Conservation (phyloP, 1,284 basidiomycete species). For the Cryptococcus sp. region DNA sequence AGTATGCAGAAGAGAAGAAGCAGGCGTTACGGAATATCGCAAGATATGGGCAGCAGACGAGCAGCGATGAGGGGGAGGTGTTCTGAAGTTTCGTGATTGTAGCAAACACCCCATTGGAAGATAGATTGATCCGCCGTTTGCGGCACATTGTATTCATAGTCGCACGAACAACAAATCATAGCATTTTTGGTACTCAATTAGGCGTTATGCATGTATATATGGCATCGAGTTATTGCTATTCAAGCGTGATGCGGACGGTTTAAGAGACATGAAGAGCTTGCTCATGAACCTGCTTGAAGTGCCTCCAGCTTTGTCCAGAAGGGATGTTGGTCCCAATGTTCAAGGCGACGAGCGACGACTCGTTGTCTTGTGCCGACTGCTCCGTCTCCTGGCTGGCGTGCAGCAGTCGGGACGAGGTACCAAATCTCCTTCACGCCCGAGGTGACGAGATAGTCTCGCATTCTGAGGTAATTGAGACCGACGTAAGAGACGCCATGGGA, state of each 20-base stretch:
- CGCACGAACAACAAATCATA: too few relatives aligned
- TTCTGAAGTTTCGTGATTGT: slow-evolving; percentile 4
- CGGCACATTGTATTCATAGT: too few relatives aligned
- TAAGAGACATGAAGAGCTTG: too few relatives aligned
- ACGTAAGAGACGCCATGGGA: slow-evolving; percentile 89
- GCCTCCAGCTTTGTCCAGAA: slow-evolving; percentile 34
- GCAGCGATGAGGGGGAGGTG: slow-evolving; percentile 27
- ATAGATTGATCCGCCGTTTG: too few relatives aligned
- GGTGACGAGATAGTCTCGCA: slow-evolving; percentile 68
- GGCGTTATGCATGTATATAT: too few relatives aligned
- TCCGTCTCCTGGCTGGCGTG: slow-evolving; percentile 54
- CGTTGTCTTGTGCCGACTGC: slow-evolving; percentile 45
- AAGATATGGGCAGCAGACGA: slow-evolving; percentile 23
- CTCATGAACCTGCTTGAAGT: neutral
- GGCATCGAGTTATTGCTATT: too few relatives aligned
- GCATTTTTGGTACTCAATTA: too few relatives aligned
- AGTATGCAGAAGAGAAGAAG: slow-evolving; percentile 38
- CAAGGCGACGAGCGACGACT: slow-evolving; percentile 28
- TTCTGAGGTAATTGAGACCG: slow-evolving; percentile 76
- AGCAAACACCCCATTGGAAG: too few relatives aligned
- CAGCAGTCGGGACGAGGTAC: slow-evolving; percentile 56
- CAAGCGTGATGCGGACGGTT: too few relatives aligned
- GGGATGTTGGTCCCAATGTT: slow-evolving; percentile 27
- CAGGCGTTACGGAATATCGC: slow-evolving; percentile 50
- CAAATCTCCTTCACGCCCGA: slow-evolving; percentile 70